A percentile compares a stretch with the other conserved stretches of the same genome.
These are phyloP conservation scores for Hymenoscyphus scutula DNA, from an alignment of 2,329 filamentous ascomycete species.

Conservation along the genomic window DNA sequence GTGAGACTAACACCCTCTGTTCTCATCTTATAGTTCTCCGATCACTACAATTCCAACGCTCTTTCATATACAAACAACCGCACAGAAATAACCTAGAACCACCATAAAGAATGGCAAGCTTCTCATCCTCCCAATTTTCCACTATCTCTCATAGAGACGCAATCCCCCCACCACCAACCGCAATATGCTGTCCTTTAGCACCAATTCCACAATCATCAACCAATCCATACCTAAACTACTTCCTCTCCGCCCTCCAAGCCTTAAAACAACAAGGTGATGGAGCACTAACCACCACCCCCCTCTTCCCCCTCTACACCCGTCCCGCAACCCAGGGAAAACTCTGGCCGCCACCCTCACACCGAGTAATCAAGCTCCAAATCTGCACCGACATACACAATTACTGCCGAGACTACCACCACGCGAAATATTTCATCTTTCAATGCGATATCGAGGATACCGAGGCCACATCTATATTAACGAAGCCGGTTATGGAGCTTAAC, in stretches of 20 bases:
- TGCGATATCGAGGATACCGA: neutral
- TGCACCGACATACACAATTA: neutral
- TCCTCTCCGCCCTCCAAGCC: neutral
- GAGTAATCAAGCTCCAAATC: neutral
- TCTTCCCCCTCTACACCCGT: neutral
- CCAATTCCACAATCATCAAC: neutral
- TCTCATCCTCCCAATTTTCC: neutral
- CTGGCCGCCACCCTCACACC: neutral
- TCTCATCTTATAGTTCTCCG: neutral
- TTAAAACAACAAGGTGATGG: neutral
- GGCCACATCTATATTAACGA: neutral
- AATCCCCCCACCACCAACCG: neutral
- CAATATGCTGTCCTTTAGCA: neutral
- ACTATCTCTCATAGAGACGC: neutral
- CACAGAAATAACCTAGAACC: too few species aligned
- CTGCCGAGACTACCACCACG: neutral
- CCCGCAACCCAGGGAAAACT: neutral
- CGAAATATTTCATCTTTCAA: neutral
- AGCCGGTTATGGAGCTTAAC: neutral
- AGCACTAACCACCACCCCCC: neutral
- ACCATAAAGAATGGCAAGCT: neutral
- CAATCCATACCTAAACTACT: neutral
- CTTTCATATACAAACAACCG: neutral
- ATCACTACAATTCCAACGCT: neutral
- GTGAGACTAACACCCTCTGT: neutral